Conservation (phyloP, 805 yeast genomes). For the Ogataea philodendri region DNA sequence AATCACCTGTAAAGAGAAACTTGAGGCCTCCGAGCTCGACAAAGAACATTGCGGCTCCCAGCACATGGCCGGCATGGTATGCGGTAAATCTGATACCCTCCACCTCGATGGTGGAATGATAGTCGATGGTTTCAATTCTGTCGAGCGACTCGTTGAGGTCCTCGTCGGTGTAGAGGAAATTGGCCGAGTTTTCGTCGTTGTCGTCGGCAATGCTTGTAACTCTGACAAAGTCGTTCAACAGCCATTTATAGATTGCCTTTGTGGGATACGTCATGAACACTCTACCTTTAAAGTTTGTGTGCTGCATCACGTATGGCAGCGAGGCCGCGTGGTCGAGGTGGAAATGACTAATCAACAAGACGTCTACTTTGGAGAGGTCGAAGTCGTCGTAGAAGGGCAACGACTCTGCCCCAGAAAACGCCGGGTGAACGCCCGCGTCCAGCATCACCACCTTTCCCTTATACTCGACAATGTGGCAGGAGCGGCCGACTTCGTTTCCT, state of each 20-base stretch:
- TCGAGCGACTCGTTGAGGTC: conserved; percentile 87
- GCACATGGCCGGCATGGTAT: conserved; percentile 98
- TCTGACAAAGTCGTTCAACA: conserved; percentile 87
- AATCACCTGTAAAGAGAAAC: conserved; percentile 91
- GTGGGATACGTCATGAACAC: conserved; percentile 99
- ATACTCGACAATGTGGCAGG: conserved; percentile 89
- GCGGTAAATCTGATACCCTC: conserved; percentile 96
- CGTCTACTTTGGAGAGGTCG: conserved; percentile 83
- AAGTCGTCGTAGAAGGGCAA: conserved; percentile 95
- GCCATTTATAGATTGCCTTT: conserved; percentile 96
- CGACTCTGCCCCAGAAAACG: conserved; percentile 82
- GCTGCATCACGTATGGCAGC: conserved; percentile 96
- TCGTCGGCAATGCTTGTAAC: conserved; percentile 66
- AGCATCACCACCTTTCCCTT: conserved; percentile 94
- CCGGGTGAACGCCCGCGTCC: conserved; percentile 99
- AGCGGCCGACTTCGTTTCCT: conserved; percentile 97
- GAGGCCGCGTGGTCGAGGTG: conserved; percentile 99
- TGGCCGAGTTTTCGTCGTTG: conserved; percentile 41
- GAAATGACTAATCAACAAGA: conserved; percentile 87
- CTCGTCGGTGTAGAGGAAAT: conserved; percentile 75
- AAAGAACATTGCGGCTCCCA: conserved; percentile 98
- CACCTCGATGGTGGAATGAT: conserved; percentile 91
- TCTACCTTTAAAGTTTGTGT: conserved; percentile 89
- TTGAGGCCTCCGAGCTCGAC: conserved; percentile 92
- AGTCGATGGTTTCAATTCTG: conserved; percentile 88